phyloP scores from a whole-genome alignment of 768 basidiomycete genomes.

The Sarcomyxa edulis region DNA sequence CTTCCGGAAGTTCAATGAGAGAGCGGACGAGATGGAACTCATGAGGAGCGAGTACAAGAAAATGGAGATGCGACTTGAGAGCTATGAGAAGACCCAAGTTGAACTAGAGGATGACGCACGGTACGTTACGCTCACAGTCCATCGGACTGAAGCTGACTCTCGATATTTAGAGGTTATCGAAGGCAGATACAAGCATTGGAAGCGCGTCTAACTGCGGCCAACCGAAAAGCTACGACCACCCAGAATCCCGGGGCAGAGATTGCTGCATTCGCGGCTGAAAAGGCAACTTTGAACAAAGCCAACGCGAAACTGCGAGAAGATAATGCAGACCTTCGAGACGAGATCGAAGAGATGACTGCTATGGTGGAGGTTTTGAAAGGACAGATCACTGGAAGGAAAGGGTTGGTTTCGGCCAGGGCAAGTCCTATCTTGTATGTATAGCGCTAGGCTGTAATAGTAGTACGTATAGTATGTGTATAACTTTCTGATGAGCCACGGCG shows the following conservation, averaged over 20 bases:
- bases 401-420: conserved; percentile 38
- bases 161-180: conserved; percentile 40
- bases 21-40: conserved; percentile 49
- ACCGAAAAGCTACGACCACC: conserved; percentile 34
- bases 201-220: conserved; percentile 43
- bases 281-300: conserved; percentile 35
- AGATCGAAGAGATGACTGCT: conserved; percentile 57
- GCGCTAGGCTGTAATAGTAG: too few relatives aligned
- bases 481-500: too few relatives aligned
- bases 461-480: too few relatives aligned
- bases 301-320: conserved; percentile 54
- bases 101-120: conserved; percentile 54
- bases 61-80: conserved; percentile 60
- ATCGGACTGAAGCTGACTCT: conserved; percentile 4
- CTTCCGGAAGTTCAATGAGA: conserved; percentile 63
- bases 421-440: conserved; percentile 28
- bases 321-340: conserved; percentile 42
- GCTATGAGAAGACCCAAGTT: conserved; percentile 46
- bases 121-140: conserved; percentile 40
- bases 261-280: conserved; percentile 40
- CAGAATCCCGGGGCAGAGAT: conserved; percentile 34
- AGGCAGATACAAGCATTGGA: conserved; percentile 61
- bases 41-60: conserved; percentile 58
- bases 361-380: conserved; percentile 66
- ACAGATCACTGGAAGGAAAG: conserved; percentile 40